These are phyloP conservation scores for Eimeria necatrix DNA, from an alignment of 169 alveolate genomes.

Conservation along the genomic window DNA sequence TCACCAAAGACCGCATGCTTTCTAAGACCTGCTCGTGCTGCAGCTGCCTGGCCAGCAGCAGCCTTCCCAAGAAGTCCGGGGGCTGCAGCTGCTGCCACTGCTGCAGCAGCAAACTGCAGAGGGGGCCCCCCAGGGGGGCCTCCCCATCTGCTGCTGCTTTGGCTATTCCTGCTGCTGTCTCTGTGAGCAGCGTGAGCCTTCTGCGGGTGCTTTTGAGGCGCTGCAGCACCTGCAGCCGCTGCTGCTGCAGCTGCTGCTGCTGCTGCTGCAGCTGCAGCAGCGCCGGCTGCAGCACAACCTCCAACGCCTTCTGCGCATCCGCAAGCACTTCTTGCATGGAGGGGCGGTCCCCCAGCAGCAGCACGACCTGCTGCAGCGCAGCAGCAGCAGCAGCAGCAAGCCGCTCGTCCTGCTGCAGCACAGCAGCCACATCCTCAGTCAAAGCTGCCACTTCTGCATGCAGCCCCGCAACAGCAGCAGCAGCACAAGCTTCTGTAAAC, in stretches of 20 bases:
- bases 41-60: constrained; percentile 53
- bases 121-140: constrained; percentile 12
- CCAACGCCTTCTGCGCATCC: neutral
- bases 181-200: neutral
- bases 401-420: constrained; percentile 13
- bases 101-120: constrained; percentile 51
- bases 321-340: neutral
- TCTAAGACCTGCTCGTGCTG: neutral
- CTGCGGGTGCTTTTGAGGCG: constrained; percentile 11
- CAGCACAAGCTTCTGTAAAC: constrained; percentile 23
- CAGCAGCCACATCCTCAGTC: neutral
- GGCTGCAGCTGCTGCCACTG: constrained; percentile 63
- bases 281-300: neutral
- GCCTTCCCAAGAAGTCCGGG: neutral
- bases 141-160: neutral
- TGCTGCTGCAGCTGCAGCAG: constrained; percentile 23
- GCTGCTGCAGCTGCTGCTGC: constrained; percentile 51
- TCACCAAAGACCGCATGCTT: neutral
- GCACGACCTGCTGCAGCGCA: constrained; percentile 38
- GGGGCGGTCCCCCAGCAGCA: constrained; percentile 25
- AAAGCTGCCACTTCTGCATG: neutral
- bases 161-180: constrained; percentile 41
- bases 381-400: constrained; percentile 40
- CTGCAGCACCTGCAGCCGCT: constrained; percentile 55
- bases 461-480: neutral